Percentiles rank a stretch among this genome's conserved stretches.
phyloP scores from a whole-genome alignment of 148 eudicot genomes.

The Nepenthes gracilis region DNA sequence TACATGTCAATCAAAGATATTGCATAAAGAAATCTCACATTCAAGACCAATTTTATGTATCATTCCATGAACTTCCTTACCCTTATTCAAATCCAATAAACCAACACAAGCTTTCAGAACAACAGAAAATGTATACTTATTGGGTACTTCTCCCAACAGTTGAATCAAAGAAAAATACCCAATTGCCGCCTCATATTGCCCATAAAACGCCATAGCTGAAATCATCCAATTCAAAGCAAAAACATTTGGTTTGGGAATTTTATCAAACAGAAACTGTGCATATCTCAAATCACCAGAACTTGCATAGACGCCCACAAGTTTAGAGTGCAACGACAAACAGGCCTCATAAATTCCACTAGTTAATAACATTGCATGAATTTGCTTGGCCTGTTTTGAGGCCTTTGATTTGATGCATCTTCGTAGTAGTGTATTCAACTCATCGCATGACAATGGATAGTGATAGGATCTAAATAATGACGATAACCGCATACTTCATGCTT shows the following conservation, averaged over 20 bases:
- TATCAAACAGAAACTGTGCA: slow-evolving; percentile 34
- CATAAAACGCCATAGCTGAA: slow-evolving; percentile 37
- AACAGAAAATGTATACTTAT: slow-evolving; percentile 37
- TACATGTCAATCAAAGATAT: slow-evolving; percentile 61
- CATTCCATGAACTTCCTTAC: slow-evolving; percentile 46
- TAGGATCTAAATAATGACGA: too few relatives aligned
- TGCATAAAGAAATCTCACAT: slow-evolving; percentile 30
- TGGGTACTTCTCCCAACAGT: slow-evolving; percentile 23
- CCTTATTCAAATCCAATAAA: slow-evolving; percentile 42
- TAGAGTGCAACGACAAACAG: slow-evolving; percentile 27
- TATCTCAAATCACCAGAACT: slow-evolving; percentile 39
- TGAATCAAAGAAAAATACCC: slow-evolving; percentile 32
- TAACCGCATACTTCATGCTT: too few relatives aligned
- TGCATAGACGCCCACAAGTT: slow-evolving; percentile 42
- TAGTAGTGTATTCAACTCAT: slow-evolving; percentile 20
- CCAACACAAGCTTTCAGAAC: slow-evolving; percentile 59
- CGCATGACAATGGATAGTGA: slow-evolving; percentile 9
- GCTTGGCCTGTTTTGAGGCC: slow-evolving; percentile 28
- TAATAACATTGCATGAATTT: slow-evolving; percentile 41
- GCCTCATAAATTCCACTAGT: slow-evolving; percentile 15
- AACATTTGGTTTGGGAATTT: slow-evolving; percentile 32
- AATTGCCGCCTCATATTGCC: slow-evolving; percentile 32
- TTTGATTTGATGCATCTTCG: slow-evolving; percentile 49
- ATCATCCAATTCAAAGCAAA: slow-evolving; percentile 78
- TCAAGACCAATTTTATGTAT: slow-evolving; percentile 35